Conservation (phyloP, 1,284 basidiomycete species). For the Trametes polyzona region DNA sequence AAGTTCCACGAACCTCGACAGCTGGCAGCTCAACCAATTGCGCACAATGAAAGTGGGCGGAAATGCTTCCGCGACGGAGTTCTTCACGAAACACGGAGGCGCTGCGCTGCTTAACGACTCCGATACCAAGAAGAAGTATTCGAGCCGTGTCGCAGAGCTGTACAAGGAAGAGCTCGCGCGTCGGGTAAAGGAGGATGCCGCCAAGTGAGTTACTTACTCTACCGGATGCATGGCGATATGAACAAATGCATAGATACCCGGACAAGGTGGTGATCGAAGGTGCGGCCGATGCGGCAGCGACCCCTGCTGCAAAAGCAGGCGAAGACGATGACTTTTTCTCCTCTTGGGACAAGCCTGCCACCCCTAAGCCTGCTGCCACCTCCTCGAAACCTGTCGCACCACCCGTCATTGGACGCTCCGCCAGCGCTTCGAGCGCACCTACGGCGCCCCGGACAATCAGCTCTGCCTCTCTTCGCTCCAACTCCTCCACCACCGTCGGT, state of each 20-base stretch:
- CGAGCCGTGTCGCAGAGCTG: slow-evolving; percentile 78
- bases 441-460: slow-evolving; percentile 63
- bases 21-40: slow-evolving; percentile 91
- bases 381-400: slow-evolving; percentile 58
- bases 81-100: slow-evolving; percentile 89
- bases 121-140: slow-evolving; percentile 91
- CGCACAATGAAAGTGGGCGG: slow-evolving; percentile 97
- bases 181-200: slow-evolving; percentile 82
- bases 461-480: slow-evolving; percentile 59
- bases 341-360: slow-evolving; percentile 88
- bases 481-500: slow-evolving; percentile 40
- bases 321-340: slow-evolving; percentile 94
- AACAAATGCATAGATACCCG: slow-evolving; percentile 59
- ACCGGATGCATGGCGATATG: background rate
- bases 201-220: slow-evolving; percentile 50
- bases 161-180: slow-evolving; percentile 94
- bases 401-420: slow-evolving; percentile 57
- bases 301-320: slow-evolving; percentile 40
- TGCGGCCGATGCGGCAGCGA: slow-evolving; percentile 49
- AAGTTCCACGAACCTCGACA: slow-evolving; percentile 96
- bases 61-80: slow-evolving; percentile 88
- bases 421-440: slow-evolving; percentile 44
- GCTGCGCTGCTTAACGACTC: slow-evolving; percentile 69
- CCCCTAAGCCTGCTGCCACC: slow-evolving; percentile 52
- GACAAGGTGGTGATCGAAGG: slow-evolving; percentile 83